Base-by-base conservation (phyloP, 2,329 filamentous ascomycete genomes). In the Talaromyces albobiverticillius region DNA sequence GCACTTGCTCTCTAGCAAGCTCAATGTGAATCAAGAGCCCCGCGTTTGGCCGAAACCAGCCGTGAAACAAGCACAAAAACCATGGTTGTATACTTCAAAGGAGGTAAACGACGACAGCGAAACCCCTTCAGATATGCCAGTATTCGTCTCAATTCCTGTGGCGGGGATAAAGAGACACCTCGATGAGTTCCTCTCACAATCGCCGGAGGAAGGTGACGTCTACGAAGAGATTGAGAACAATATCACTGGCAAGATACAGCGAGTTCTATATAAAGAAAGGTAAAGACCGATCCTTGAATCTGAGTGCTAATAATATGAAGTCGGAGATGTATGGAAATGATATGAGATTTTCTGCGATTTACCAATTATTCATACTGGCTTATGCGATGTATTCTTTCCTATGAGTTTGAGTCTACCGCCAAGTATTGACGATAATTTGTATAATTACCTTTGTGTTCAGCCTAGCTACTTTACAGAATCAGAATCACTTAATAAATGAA, bases 211-310 rank as follows among this genome's bases (percentile, higher is more conserved):
- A 23, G 52, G 52, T 25, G 45, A 56, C 42, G 31, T 53, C 9
- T 34, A 51, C 46, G 47, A 58, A 43, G 41, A 56, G 46, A 42
- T 55, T 18, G 47, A 57, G 47, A 18, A 40, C 40, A 45, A 43
- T 4, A 29, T 57, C 34, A 54, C 54, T 20, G 54, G 54, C 11
- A 56, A 48, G 23, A 46, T 48, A 20, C 43, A 52, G 22, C 54
- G 49, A 18, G 7, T 56, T 14, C 36, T 38, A 40, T 56, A 56
- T 20, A 10, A 26, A 7, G 47, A 51, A 11, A 51, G 25, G 11
- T 38, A 16, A 45, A 22, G 10, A 23, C 18, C 26, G 36, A n/a
- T 4, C 18, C 38, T 29, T 42, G 5, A 43, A 16, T 25, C 3
- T 31, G 48, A 20, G 20, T 29, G 16, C 32, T 13, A 8, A 20